Percentiles rank a stretch among this genome's conserved stretches.
These are phyloP conservation scores for Prunus kanzakura DNA, from an alignment of 306 rosid genomes.

Conservation along the genomic window DNA sequence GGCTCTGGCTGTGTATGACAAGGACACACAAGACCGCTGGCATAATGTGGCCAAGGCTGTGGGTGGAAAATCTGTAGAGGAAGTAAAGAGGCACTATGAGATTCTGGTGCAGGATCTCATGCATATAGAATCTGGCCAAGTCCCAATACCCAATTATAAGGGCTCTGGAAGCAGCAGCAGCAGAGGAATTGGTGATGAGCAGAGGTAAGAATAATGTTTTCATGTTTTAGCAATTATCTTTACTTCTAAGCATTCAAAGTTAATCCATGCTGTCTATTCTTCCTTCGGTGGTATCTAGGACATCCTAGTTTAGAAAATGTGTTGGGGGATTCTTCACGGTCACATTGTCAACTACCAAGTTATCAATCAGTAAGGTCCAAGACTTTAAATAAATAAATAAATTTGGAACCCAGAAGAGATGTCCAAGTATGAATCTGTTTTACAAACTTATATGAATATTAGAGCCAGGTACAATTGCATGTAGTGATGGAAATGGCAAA, in stretches of 20 bases:
- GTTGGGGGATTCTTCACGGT: neutral
- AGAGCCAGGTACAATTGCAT: too few species aligned
- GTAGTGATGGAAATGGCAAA: too few species aligned
- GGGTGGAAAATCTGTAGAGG: slow-evolving; percentile 71
- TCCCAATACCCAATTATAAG: slow-evolving; percentile 67
- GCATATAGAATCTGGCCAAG: slow-evolving; percentile 68
- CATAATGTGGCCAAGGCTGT: slow-evolving; percentile 81
- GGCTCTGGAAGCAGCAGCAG: slow-evolving; percentile 29
- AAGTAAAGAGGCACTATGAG: slow-evolving; percentile 76
- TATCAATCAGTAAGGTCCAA: neutral
- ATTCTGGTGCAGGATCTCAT: slow-evolving; percentile 69
- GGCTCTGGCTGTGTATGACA: slow-evolving; percentile 81
- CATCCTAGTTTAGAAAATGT: neutral
- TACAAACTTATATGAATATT: too few species aligned
- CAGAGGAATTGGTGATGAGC: slow-evolving; percentile 35
- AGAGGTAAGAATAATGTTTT: slow-evolving; percentile 40
- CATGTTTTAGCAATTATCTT: neutral
- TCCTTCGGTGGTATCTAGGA: neutral
- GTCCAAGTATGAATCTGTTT: too few species aligned
- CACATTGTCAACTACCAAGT: neutral
- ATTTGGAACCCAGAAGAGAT: too few species aligned
- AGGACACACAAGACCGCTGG: slow-evolving; percentile 85
- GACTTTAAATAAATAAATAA: too few species aligned
- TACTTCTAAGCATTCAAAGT: neutral
- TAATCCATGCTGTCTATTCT: neutral